Conservation (phyloP, 352 stramenopile species). For the Phytophthora sansomeana region DNA sequence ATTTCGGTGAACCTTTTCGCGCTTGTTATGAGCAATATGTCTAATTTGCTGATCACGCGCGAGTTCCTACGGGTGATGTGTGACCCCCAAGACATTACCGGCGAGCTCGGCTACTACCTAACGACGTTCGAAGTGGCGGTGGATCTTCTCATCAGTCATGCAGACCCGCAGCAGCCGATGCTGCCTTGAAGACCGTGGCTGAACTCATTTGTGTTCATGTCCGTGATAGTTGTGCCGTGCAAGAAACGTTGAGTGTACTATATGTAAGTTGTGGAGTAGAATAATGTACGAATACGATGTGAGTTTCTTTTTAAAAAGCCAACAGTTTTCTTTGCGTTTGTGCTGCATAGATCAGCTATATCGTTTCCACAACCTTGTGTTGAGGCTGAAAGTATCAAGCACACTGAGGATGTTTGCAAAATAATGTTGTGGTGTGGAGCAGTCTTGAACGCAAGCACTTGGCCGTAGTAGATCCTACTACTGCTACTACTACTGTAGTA, state of each 20-base stretch:
- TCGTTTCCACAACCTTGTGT: no score
- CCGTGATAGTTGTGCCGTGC: background rate
- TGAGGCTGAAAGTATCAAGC: no score
- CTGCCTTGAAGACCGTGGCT: conserved; percentile 22
- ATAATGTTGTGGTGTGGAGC: no score
- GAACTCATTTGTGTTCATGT: background rate
- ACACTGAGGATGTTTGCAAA: no score
- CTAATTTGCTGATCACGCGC: conserved; percentile 55
- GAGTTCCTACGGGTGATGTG: conserved; percentile 65
- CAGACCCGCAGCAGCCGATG: conserved; percentile 50
- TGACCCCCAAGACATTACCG: conserved; percentile 63
- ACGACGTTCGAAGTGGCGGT: conserved; percentile 77
- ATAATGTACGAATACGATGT: conserved; percentile 2
- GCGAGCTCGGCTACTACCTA: conserved; percentile 79
- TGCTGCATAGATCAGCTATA: no score
- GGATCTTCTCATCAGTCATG: conserved; percentile 59
- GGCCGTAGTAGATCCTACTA: no score
- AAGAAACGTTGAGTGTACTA: background rate
- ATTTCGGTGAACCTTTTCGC: conserved; percentile 70
- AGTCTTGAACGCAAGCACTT: no score
- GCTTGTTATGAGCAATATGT: conserved; percentile 59
- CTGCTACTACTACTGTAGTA: no score
- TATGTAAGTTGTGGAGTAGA: conserved; percentile 7
- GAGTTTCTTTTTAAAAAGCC: background rate
- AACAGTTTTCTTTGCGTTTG: no score